Evolutionary conservation across 257 asterid species (phyloP), one percentile per base, ranked within the genome.

Genomic region (Solanum sitiens): DNA sequence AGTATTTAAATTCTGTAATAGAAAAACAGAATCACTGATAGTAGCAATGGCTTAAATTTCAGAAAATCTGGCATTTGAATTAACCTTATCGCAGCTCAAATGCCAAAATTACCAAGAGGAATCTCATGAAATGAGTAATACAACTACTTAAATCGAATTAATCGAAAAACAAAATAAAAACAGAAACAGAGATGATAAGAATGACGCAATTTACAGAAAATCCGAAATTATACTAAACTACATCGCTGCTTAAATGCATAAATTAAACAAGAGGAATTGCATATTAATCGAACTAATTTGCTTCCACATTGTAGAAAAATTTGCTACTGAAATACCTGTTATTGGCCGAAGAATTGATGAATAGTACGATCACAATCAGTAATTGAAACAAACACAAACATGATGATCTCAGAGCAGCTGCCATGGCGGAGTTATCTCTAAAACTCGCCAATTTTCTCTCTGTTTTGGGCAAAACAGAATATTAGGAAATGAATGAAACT

Each of bases 321-420:
- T 10, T 45, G 59, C 32, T 8, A 72, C 47, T 13, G 6, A 53
- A 13, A 3, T 92, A 95, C 98, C 98, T 94, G 50, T 89, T 86
- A 8, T 71, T 61, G 6, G 95, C 88, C 10, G 88, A 82, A 12
- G 88, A 90, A 70, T 63, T 89, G 88, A 89, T 87, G 56, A 89
- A 88, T 39, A 93, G 84, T 20, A 89, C n/a, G 23, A 93, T 86
- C 23, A 91, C 39, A 37, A 89, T 77, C 2, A 95, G 91, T 85
- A 94, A 44, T 63, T 91, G 77, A 25, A 93, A 85, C 84, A 83
- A 9, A 30, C 86, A 56, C 25, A 47, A 13, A 74, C 83, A 74
- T n/a, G 83, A 39, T 39, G n/a, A 21, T 74, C 56, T 74, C 32
- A 74, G 44, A 87, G 70, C 4, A 30, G 21, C 40, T 11, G 71